Conservation (phyloP, 2,329 filamentous ascomycete species). For the Microdochium nivale region DNA sequence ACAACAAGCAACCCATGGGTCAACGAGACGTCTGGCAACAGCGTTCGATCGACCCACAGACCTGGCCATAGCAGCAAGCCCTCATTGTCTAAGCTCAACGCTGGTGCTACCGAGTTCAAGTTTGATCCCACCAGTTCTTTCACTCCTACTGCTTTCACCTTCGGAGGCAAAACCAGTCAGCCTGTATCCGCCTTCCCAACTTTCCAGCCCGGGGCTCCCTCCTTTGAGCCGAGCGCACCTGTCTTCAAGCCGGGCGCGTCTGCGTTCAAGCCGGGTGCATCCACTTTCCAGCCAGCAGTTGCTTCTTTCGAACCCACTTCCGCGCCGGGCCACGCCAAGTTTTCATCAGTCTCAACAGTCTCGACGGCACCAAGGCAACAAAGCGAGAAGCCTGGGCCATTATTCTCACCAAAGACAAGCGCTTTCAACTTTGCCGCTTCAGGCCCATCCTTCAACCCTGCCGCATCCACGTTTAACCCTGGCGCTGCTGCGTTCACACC, state of each 20-base stretch:
- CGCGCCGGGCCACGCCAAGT: constrained; percentile 31
- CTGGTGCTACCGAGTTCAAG: constrained; percentile 81
- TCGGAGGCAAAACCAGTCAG: constrained; percentile 24
- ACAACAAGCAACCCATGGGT: constrained; percentile 56
- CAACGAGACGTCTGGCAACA: constrained; percentile 33
- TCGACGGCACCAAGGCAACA: constrained; percentile 33
- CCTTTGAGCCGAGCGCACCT: background rate
- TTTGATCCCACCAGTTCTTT: constrained; percentile 53
- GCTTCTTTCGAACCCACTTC: constrained; percentile 24
- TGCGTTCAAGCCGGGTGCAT: constrained; percentile 38
- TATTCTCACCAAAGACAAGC: constrained; percentile 59
- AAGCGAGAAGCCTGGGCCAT: constrained; percentile 62
- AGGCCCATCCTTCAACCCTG: constrained; percentile 51
- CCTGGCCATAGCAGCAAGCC: constrained; percentile 59
- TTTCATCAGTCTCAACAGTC: constrained; percentile 27
- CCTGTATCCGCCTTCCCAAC: background rate
- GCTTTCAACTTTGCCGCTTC: constrained; percentile 60
- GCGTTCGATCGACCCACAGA: constrained; percentile 26
- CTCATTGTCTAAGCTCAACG: constrained; percentile 75
- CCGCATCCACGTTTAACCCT: constrained; percentile 62
- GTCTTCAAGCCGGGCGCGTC: constrained; percentile 10
- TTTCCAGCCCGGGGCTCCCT: background rate
- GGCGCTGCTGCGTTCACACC: constrained; percentile 73
- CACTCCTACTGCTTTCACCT: constrained; percentile 41
- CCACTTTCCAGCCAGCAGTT: constrained; percentile 22